Conservation (phyloP, 2,329 filamentous ascomycete species). For the Daldinia eschscholtzii region DNA sequence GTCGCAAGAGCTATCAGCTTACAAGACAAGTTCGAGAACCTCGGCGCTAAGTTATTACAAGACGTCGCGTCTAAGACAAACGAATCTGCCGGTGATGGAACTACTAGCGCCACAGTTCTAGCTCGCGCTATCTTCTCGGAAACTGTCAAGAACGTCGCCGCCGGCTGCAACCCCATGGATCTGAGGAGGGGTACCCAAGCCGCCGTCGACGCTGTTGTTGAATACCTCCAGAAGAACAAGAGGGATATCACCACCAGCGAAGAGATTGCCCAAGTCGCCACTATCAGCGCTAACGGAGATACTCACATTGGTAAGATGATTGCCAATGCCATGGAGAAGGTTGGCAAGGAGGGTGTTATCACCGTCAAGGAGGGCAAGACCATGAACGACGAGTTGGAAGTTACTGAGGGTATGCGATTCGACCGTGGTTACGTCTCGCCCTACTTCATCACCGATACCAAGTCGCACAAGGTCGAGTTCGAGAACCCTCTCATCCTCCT, state of each 20-base stretch:
- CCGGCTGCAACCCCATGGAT: conserved; percentile 99
- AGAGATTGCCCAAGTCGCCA: conserved; percentile 98
- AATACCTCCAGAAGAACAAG: conserved; percentile 96
- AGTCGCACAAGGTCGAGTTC: conserved; percentile 99
- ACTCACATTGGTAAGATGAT: conserved; percentile 95
- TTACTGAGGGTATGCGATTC: conserved; percentile 99
- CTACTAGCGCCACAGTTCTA: conserved; percentile 96
- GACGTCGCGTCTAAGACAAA: conserved; percentile 99
- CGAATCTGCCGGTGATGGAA: conserved; percentile 98
- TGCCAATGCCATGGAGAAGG: conserved; percentile 99
- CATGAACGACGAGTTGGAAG: conserved; percentile 95
- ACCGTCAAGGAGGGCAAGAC: conserved; percentile 99
- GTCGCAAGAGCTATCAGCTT: conserved; percentile 90
- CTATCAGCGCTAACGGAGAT: conserved; percentile 98
- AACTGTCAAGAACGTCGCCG: conserved; percentile 99
- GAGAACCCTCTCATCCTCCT: conserved; percentile 99
- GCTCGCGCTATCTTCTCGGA: conserved; percentile 99
- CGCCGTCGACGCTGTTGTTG: conserved; percentile 92
- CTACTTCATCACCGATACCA: conserved; percentile 99
- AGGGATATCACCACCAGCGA: conserved; percentile 97
- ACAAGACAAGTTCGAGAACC: conserved; percentile 99
- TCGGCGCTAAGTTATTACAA: conserved; percentile 94
- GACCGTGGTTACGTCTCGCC: conserved; percentile 98
- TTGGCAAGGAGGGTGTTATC: conserved; percentile 99
- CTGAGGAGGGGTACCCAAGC: conserved; percentile 96